Evolutionary conservation across 176 grass and related monocot species (phyloP), one percentile per base, ranked within the genome.

Genomic region (Triticum timopheevii): DNA sequence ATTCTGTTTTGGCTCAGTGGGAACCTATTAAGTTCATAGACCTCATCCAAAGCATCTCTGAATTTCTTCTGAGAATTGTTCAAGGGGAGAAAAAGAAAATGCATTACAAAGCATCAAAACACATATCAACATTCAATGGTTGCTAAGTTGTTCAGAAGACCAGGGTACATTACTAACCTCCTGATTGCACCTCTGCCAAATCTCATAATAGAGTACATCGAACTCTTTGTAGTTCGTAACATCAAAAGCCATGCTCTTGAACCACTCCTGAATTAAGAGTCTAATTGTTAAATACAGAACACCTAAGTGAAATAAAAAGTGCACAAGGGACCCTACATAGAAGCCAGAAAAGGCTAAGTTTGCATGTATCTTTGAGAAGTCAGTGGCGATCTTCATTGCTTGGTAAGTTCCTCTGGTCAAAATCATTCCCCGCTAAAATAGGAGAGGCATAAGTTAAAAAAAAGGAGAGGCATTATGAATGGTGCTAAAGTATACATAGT

Each of bases 111-210:
- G 15, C 49, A 50, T 50, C 13, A 50, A 50, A 50, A 50, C 4
- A 17, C 49, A 50, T 50, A 50, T 50, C 13, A 50, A 8, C 30
- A 68, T 68, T 68, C 30, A 33, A 13, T 33, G 17, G 7, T 68
- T 22, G 19, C 6, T 9, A 40, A 39, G 16, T 4, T 67, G 15
- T 44, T 7, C 59, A 81, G 24, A 49, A 49, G 45, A 15, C n/a
- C 24, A 23, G 34, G 61, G 11, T 22, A 22, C 9, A 27, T 4
- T 80, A 73, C 82, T 84, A n/a, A 84, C 82, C 82, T 84, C 20
- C 69, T 44, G 63, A 7, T 54, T 13, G 16, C 31, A 13, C 5
- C 24, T 15, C 24, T 84, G 17, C 82, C 54, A 84, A 63, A 75
- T 84, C 49, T 16, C 49, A 17, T 52, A 52, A 52, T 52, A 52